Evolutionary conservation across 805 yeast species (phyloP), one percentile per base, ranked within the genome.

Genomic region (Zygoascus tannicola): DNA sequence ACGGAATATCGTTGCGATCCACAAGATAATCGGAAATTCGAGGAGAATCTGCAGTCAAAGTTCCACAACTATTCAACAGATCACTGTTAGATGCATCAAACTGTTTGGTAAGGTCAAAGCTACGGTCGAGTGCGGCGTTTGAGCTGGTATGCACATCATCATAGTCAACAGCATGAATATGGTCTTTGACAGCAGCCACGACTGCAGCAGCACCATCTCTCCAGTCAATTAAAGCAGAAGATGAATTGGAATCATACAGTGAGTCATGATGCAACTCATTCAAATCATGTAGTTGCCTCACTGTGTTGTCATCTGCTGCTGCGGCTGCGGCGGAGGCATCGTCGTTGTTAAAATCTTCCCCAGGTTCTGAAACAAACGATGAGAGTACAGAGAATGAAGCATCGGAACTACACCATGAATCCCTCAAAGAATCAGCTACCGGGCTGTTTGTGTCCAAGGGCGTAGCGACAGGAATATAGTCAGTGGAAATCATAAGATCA

Each of bases 401-500:
- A 22, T 15, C 33, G 12, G 41, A 22, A 15, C 41, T n/a, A 18
- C 18, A 5, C 33, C 41, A 23, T 10, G 20, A 15, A 23, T 38
- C 33, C 33, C 16, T 18, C n/a, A 22, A 15, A 23, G 32, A 5
- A 15, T 2, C 4, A 22, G 15, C 22, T 19, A 16, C 39, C 8
- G 16, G 14, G n/a, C 39, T 23, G n/a, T 20, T 10, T 7, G 20
- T 23, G 18, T 41, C 38, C 39, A 43, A 30, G 28, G 36, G 23
- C 12, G 44, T 35, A 36, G 22, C 16, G 18, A 34, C 36, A 15
- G 38, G 41, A n/a, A 38, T 19, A 32, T 43, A 40, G 7, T 37
- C 45, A 12, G 28, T 22, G 30, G 41, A 37, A 4, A 32, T 28
- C 18, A 36, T 22, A n/a, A 33, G 19, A 12, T 46, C 49, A 16